Conservation (phyloP, 2,329 filamentous ascomycete genomes). For the Fusarium duplospermum region DNA sequence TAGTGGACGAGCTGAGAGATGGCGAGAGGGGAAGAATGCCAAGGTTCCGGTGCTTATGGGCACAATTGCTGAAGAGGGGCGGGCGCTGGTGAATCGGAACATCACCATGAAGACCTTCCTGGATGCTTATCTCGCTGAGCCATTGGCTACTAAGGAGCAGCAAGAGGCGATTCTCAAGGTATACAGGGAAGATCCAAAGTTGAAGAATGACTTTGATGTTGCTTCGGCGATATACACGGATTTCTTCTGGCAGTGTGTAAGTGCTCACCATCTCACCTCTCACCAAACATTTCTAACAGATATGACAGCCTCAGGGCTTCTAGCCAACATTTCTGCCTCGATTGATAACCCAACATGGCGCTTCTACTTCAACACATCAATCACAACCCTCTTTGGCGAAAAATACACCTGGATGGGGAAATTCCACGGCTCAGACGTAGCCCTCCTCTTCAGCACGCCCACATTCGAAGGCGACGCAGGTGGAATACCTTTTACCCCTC, state of each 20-base stretch:
- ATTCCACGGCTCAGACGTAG: constrained; percentile 43
- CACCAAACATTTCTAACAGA: neutral
- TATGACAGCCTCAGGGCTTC: constrained; percentile 39
- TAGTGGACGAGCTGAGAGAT: constrained; percentile 26
- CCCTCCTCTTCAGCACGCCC: constrained; percentile 39
- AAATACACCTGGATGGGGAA: constrained; percentile 41
- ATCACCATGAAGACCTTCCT: constrained; percentile 36
- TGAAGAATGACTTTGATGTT: constrained; percentile 41
- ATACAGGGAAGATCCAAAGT: constrained; percentile 23
- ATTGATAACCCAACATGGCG: constrained; percentile 40
- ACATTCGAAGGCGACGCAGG: constrained; percentile 19
- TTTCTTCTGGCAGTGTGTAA: constrained; percentile 44
- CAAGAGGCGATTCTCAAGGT: constrained; percentile 22
- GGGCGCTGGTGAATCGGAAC: constrained; percentile 37
- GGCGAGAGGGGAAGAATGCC: constrained; percentile 27
- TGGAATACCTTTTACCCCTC: constrained; percentile 19
- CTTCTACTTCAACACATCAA: constrained; percentile 43
- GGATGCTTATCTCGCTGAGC: constrained; percentile 21
- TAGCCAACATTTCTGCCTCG: constrained; percentile 36
- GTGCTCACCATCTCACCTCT: neutral
- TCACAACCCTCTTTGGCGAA: constrained; percentile 30
- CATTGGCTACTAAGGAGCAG: constrained; percentile 19
- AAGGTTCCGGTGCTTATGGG: constrained; percentile 42
- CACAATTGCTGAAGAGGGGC: constrained; percentile 42
- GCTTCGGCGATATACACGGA: constrained; percentile 44